Evolutionary conservation across 208 protist genomes (phyloP), one percentile per base, ranked within the genome.

Genomic region (Acanthamoeba pearcei): DNA sequence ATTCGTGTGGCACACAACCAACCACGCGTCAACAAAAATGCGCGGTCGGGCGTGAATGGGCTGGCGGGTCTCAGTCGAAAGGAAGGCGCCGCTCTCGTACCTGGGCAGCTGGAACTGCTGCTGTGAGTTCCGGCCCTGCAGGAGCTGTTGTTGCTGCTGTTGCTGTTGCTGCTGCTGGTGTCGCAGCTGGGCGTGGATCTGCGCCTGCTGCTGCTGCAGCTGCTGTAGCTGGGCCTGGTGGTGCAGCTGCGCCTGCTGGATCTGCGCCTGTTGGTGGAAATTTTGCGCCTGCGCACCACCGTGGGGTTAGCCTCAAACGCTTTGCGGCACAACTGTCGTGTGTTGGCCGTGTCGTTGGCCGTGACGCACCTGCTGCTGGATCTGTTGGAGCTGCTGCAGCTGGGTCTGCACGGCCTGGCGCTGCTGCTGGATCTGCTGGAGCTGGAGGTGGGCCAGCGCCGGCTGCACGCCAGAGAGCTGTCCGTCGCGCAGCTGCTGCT

Each of bases 141-240:
- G 38, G 38, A 42, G 35, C 35, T 38, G 35, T 2, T 38, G 35
- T 2, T 38, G 35, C 35, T 38, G 35, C 35, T 38, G 35, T 38
- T 38, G 38, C 2, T 42, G 38, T 42, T 42, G 38, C 3, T 42
- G 38, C 38, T 51, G 74, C 42, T 51, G 35, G 29, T 35, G 74
- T 10, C 29, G 74, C 19, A 82, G 74, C 29, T 82, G 74, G 27
- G 35, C 17, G 74, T 49, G 74, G n/a, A 82, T 82, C 19, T 82
- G 74, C 24, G 29, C 35, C 74, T 82, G 74, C 42, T 82, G 74
- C n/a, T 82, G 74, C 74, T 82, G 74, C 74, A 82, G 29, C 74
- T 82, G 74, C 74, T 82, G 74, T 4, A 82, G 74, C 27, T 82
- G 74, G 17, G 74, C 74, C 42, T 82, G 74, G 35, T 82, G 74